A percentile compares a stretch with the other conserved stretches of the same genome.
Conservation (phyloP, 495 filamentous ascomycete species). For the Staphylotrichum tortipilum region DNA sequence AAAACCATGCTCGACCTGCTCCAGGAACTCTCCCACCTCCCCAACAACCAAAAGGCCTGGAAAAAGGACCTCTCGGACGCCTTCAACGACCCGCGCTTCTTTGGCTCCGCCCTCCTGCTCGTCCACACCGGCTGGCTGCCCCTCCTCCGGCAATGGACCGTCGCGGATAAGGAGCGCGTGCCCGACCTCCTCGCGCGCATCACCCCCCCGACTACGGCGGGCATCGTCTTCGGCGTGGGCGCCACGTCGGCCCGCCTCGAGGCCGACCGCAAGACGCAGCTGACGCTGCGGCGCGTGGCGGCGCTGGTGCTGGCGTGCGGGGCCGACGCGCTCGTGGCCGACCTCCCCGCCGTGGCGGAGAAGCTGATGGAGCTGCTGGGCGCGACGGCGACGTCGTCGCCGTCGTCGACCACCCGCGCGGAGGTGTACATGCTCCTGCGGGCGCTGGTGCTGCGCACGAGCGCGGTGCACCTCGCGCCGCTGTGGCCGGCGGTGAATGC, state of each 20-base stretch:
- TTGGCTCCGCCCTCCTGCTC: conserved; percentile 54
- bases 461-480: conserved; percentile 64
- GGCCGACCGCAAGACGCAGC: conserved; percentile 85
- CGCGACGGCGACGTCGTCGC: conserved; percentile 83
- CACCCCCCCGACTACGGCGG: conserved; percentile 81
- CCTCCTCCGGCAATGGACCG: conserved; percentile 70
- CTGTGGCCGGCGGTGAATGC: conserved; percentile 87
- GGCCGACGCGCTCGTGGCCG: conserved; percentile 68
- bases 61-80: conserved; percentile 87
- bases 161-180: conserved; percentile 82
- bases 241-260: conserved; percentile 89
- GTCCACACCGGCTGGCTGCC: conserved; percentile 71
- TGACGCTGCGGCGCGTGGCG: conserved; percentile 78
- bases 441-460: conserved; percentile 66
- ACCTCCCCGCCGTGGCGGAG: conserved; percentile 64
- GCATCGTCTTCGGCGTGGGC: conserved; percentile 95
- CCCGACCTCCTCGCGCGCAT: conserved; percentile 70
- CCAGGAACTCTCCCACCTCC: conserved; percentile 64
- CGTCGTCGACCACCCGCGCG: conserved; percentile 77
- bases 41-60: conserved; percentile 80
- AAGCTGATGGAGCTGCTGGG: conserved; percentile 78
- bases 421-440: conserved; percentile 87
- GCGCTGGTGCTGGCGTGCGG: conserved; percentile 64
- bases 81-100: conserved; percentile 84
- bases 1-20: conserved; percentile 61